Base-by-base conservation (phyloP, 345 rosid genomes). In the Zanthoxylum bungeanum region DNA sequence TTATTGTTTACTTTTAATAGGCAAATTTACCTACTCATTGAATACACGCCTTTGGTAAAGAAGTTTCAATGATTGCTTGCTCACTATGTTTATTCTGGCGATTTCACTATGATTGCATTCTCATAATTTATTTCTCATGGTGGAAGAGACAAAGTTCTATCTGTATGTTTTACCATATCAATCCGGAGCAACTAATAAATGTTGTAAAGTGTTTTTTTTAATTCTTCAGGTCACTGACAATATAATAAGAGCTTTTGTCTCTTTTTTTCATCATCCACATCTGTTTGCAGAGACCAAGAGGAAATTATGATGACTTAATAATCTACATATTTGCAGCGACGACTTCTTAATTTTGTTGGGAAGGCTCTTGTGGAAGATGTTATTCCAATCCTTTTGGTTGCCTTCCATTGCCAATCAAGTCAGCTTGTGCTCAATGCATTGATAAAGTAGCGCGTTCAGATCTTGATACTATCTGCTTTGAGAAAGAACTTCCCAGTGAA, bases 361-460 rank as follows among this genome's bases (percentile, higher is more conserved):
- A 95, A 91, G 80, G 89, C 98, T 57, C 75, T 75, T 73, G 91
- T 86, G 5, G 98, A 95, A 69, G 88, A 92, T 78, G 83, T 95
- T 42, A 75, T 95, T 67, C 88, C 97, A 0, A 92, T 95, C 71
- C 93, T 92, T 21, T 78, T 83, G 73, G 98, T 79, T 65, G 98
- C 97, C 60, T 91, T 85, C 80, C 93, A 87, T 71, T 95, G 99
- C 78, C 86, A 89, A 72, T 77, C 80, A 71, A 78, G 67, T 72
- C 92, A 89, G 74, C 98, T 95, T 73, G 78, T 86, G 76, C 74
- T 62, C 93, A 83, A 25, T 95, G 99, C 75, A 77, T 85, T 42
- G 93, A 91, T 68, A 88, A 92, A 85, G 88, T 95, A 39, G 92
- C 92, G n/a, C 79, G 86, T 61, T 95, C 99, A 0, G 90, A 89